Evolutionary conservation across 2,329 filamentous ascomycete species (phyloP), one percentile per base, ranked within the genome.

Genomic region (Ophiosphaerella korrae): DNA sequence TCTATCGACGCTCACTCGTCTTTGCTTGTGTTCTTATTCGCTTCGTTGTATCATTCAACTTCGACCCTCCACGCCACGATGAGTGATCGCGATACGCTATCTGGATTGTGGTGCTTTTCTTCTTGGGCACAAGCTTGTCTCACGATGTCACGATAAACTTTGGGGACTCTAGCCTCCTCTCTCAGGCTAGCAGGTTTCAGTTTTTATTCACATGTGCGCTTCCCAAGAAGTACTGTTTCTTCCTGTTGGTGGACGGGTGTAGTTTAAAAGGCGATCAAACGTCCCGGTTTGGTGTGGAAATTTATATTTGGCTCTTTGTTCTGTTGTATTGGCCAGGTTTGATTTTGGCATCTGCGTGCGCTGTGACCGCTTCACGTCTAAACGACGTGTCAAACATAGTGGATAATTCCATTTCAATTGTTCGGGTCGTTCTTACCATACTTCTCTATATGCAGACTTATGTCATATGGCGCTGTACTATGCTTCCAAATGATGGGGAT

Each of bases 101-200:
- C 45, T 50, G 46, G 32, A 45, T 38, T 48, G 18, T 3, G 42
- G 57, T 39, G n/a, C 38, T 52, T 61, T 48, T 53, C 26, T 61
- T 61, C 50, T 60, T 56, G 50, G 51, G 58, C 38, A 53, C 47
- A 61, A 50, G 55, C 50, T 61, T 66, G 48, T 60, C 56, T 68
- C 51, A 69, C 64, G 66, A 70, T 67, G 65, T 67, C 58, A 70
- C 53, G 66, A 69, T 64, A 68, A 66, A 66, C 53, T 46, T 57
- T 62, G 52, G 54, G 55, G 52, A 33, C 46, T 42, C 50, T 57
- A 45, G 52, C 33, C 55, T 55, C 42, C 42, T 53, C 51, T 50
- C 34, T 39, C 24, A 40, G 55, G 55, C 54, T 64, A 60, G 65
- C 57, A 50, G 61, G 58, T 45, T 41, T 37, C n/a, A 16, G 35